Percentiles rank a stretch among this genome's conserved stretches.
Evolutionary conservation across 805 yeast species (phyloP).

Genomic region (Priceomyces medius): DNA sequence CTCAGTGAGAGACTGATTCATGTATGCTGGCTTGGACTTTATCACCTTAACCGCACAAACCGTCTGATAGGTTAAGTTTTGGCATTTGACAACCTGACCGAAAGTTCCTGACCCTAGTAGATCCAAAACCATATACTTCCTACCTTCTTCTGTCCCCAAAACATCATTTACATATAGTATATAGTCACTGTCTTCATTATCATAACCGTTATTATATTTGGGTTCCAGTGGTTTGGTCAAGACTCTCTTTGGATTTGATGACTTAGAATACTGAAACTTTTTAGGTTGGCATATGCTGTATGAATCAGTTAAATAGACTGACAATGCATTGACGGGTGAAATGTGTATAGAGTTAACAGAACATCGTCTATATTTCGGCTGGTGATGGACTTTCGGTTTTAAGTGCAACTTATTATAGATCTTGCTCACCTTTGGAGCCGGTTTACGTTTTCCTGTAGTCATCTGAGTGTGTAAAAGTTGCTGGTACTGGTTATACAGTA

Average conservation of each 20-base stretch:
- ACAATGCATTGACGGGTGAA: constrained; percentile 79
- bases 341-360: constrained; percentile 61
- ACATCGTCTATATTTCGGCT: constrained; percentile 70
- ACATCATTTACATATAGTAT: constrained; percentile 93
- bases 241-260: constrained; percentile 88
- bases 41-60: constrained; percentile 93
- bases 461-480: constrained; percentile 24
- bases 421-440: constrained; percentile 50
- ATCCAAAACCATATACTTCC: constrained; percentile 86
- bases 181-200: constrained; percentile 86
- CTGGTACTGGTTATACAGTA: constrained; percentile 35
- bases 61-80: constrained; percentile 72
- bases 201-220: constrained; percentile 74
- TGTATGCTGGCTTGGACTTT: constrained; percentile 85
- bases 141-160: constrained; percentile 79
- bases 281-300: constrained; percentile 81
- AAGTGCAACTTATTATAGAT: constrained; percentile 50
- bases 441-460: constrained; percentile 19
- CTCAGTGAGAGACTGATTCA: constrained; percentile 89
- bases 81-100: constrained; percentile 97
- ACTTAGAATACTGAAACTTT: constrained; percentile 72
- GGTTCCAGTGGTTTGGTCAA: constrained; percentile 91
- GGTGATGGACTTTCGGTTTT: constrained; percentile 57
- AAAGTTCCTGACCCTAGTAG: constrained; percentile 95
- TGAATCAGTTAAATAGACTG: constrained; percentile 73